Base-by-base conservation (phyloP, 345 rosid genomes). In the Acer saccharum region DNA sequence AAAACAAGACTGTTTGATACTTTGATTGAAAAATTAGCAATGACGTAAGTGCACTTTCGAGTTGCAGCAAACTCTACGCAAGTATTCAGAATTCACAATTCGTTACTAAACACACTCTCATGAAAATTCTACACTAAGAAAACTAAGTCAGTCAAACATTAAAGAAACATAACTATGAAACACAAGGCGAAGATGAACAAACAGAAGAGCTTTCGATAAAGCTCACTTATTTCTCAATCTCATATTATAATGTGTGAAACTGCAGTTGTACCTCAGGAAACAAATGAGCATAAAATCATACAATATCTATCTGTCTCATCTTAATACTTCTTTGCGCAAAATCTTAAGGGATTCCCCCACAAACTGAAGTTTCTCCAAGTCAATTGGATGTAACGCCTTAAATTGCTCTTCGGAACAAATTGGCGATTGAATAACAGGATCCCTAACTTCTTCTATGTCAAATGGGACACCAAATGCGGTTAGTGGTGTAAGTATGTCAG, bases 381-480 rank as follows among this genome's bases (percentile, higher is more conserved):
- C 93, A 78, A 92, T 90, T 7, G 96, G 91, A 85, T 92, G 99
- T 77, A 95, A 79, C 35, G 83, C 82, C 87, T 88, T 93, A 75
- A 92, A 77, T 67, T 80, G 87, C 67, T 91, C 93, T 78, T 95
- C 92, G 54, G 91, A 87, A 72, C 89, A 78, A 86, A 91, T 82
- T 1, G 95, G 97, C 29, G 94, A 90, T 57, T 88, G 92, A 83
- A 92, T 92, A 27, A 92, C 93, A 4, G 99, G 97, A 3, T 94
- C 98, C 79, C 86, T 91, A 1, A 90, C 89, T 69, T 95, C 99
- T 76, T 95, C 98, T 25, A 95, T 95, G 87, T 95, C 98, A 81
- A 95, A 95, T 1, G 96, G 97, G 73, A 95, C 99, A 76, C 97
- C 98, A 46, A 95, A 89, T 23, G 98, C 97, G 1, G 99, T 96